Evolutionary conservation across 306 rosid species (phyloP).

Genomic region (Vigna nakashimae): DNA sequence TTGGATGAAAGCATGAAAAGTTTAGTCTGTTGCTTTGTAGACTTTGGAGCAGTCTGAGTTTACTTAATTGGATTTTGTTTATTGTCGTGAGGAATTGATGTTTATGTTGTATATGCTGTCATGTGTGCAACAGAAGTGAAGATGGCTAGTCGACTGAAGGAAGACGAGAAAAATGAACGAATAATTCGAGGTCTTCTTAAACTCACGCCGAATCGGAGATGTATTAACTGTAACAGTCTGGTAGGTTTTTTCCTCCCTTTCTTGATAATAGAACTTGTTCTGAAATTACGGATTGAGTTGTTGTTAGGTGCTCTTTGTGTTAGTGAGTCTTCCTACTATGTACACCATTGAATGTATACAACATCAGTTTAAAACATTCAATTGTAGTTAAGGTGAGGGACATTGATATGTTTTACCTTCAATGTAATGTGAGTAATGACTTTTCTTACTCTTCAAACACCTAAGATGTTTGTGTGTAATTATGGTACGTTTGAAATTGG

Average conservation of each 20-base stretch:
- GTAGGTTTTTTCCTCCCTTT: conserved; percentile 50
- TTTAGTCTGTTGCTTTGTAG: conserved; percentile 28
- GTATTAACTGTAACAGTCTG: conserved; percentile 90
- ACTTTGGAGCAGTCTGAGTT: conserved; percentile 31
- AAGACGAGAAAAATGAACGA: conserved; percentile 92
- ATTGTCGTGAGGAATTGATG: conserved; percentile 26
- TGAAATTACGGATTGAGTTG: conserved; percentile 24
- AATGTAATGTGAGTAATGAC: neutral
- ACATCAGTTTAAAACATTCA: neutral
- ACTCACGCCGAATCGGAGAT: conserved; percentile 80
- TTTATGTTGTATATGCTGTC: conserved; percentile 3
- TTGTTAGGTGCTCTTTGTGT: conserved; percentile 3
- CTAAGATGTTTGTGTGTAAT: neutral
- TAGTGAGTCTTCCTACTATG: conserved; percentile 8
- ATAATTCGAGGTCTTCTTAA: conserved; percentile 90
- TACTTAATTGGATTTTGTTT: conserved; percentile 23
- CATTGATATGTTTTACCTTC: neutral
- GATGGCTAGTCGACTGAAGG: conserved; percentile 88
- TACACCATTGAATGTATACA: neutral
- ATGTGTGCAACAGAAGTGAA: conserved; percentile 49
- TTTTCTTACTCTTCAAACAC: neutral
- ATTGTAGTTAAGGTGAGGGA: conserved; percentile 10
- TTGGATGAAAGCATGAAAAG: conserved; percentile 11
- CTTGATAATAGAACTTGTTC: no score
- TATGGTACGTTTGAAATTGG: neutral